phyloP scores from a whole-genome alignment of 73 alveolate genomes.

The Paramecium bursaria region DNA sequence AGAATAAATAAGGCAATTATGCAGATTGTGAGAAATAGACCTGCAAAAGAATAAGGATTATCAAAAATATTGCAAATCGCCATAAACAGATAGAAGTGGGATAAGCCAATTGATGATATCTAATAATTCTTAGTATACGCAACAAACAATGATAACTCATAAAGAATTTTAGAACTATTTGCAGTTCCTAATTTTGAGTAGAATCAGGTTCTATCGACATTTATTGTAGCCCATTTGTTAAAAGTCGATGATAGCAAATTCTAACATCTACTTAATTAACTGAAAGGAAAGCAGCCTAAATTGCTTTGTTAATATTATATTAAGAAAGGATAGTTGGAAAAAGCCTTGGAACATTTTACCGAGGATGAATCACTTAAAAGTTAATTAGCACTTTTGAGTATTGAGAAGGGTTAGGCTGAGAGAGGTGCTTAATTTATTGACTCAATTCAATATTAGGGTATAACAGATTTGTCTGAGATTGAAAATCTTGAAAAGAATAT shows the following conservation, averaged over 20 bases:
- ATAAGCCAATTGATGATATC: conserved; percentile 44
- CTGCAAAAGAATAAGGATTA: conserved; percentile 20
- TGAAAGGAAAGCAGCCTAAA: neutral
- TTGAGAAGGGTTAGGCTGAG: conserved; percentile 58
- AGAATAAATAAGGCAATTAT: conserved; percentile 58
- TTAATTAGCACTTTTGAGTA: conserved; percentile 19
- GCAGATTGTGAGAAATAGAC: conserved; percentile 33
- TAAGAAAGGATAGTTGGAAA: conserved; percentile 23
- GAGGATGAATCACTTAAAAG: conserved; percentile 34
- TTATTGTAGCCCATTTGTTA: conserved; percentile 37
- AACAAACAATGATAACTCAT: conserved; percentile 25
- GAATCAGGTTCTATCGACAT: conserved; percentile 9
- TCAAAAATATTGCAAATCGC: conserved; percentile 16
- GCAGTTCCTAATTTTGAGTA: conserved; percentile 6
- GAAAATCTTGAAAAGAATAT: conserved; percentile 58
- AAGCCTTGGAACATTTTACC: conserved; percentile 10
- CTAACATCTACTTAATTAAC: neutral
- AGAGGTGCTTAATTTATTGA: conserved; percentile 48
- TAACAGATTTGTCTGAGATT: conserved; percentile 36
- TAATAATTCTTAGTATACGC: conserved; percentile 32
- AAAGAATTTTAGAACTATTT: conserved; percentile 6
- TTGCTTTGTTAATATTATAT: conserved; percentile 27
- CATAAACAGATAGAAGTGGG: conserved; percentile 33
- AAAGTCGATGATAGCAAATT: conserved; percentile 32
- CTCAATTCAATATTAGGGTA: conserved; percentile 52